Conservation (phyloP, 352 stramenopile species). For the Phytophthora constricta region DNA sequence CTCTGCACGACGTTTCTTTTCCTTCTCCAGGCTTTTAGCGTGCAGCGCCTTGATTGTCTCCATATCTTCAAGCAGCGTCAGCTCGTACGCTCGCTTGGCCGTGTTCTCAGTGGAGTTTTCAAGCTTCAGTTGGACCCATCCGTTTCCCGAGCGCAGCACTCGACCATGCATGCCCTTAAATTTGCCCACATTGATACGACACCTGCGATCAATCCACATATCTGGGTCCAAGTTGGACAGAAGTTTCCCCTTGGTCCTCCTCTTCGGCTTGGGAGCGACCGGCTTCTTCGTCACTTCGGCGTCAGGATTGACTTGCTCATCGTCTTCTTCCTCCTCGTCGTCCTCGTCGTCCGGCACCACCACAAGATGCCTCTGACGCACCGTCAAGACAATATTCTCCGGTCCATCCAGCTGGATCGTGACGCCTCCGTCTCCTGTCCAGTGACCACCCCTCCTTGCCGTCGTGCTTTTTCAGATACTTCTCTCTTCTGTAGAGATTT, state of each 20-base stretch:
- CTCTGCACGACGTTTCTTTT: conserved; percentile 58
- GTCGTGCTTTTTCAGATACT: conserved; percentile 74
- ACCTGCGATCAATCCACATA: conserved; percentile 90
- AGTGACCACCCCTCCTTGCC: conserved; percentile 71
- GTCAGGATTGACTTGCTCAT: conserved; percentile 29
- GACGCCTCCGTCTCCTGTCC: conserved; percentile 44
- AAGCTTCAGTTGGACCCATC: conserved; percentile 87
- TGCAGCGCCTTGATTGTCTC: conserved; percentile 82
- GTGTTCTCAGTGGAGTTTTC: conserved; percentile 88
- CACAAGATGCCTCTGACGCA: conserved; percentile 63
- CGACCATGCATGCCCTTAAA: conserved; percentile 81
- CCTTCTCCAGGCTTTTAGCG: conserved; percentile 65
- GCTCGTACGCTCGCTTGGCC: conserved; percentile 86
- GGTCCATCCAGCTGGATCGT: conserved; percentile 66
- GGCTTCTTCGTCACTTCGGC: conserved; percentile 30
- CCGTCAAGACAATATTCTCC: conserved; percentile 53
- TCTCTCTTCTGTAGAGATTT: conserved; percentile 53
- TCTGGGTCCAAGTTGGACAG: conserved; percentile 84
- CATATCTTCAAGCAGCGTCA: conserved; percentile 86
- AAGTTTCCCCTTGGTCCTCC: conserved; percentile 60
- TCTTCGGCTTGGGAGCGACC: conserved; percentile 18
- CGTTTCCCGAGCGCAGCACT: conserved; percentile 85
- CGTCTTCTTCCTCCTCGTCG: conserved; percentile 38
- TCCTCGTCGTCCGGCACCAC: conserved; percentile 39
- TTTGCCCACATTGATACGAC: conserved; percentile 89